Evolutionary conservation across 495 filamentous ascomycete genomes (phyloP).

Genomic region (Tuber aestivum): DNA sequence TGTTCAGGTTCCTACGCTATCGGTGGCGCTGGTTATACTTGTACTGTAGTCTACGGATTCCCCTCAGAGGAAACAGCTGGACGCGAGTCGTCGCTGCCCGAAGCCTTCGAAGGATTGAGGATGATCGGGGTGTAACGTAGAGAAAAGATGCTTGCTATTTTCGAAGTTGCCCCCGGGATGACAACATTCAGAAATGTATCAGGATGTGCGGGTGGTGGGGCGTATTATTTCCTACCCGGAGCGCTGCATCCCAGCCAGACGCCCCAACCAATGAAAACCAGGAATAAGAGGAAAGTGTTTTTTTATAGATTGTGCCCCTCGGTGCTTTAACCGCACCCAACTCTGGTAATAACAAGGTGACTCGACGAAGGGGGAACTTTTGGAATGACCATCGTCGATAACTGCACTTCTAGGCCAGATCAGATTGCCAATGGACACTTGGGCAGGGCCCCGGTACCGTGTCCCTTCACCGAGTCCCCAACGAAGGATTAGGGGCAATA

Average conservation of each 20-base stretch:
- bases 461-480: neutral
- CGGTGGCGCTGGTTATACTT: neutral
- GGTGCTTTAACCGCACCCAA: neutral
- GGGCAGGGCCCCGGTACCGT: neutral
- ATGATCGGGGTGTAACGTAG: neutral
- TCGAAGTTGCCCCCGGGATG: neutral
- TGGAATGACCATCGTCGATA: neutral
- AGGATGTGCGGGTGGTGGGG: neutral
- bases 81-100: neutral
- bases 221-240: neutral
- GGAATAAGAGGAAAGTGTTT: neutral
- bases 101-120: neutral
- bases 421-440: neutral
- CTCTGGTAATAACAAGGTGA: neutral
- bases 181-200: neutral
- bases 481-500: neutral
- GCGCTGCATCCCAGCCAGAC: neutral
- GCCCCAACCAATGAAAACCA: neutral
- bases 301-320: neutral
- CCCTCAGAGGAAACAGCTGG: neutral
- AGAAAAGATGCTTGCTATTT: neutral
- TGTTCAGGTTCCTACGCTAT: neutral
- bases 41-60: too few species aligned
- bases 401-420: neutral
- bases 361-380: neutral